Evolutionary conservation across 169 alveolate genomes (phyloP).

Genomic region (Haemoproteus tartakovskyi): DNA sequence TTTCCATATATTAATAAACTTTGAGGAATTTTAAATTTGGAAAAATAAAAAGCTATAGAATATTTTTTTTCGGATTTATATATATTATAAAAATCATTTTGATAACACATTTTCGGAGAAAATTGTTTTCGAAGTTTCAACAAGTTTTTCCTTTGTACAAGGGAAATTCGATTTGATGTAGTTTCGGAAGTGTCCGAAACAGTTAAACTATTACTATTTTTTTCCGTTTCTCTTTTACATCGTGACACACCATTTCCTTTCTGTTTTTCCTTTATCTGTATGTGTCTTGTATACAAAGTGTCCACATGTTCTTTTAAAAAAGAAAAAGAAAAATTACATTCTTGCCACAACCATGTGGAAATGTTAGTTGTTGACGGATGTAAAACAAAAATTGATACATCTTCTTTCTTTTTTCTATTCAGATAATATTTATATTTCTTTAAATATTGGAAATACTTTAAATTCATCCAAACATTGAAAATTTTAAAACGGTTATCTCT

Average conservation of each 20-base stretch:
- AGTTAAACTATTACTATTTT: too few species aligned
- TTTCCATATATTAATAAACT: conserved; percentile 58
- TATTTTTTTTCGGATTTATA: conserved; percentile 12
- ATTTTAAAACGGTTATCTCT: conserved; percentile 25
- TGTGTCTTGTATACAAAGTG: conserved; percentile 42
- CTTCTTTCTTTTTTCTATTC: conserved; percentile 3
- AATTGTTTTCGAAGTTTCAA: conserved; percentile 32
- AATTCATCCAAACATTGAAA: conserved; percentile 16
- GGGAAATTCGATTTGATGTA: too few species aligned
- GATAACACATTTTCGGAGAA: conserved; percentile 20
- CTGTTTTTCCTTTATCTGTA: not conserved
- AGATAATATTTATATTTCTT: conserved; percentile 37
- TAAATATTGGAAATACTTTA: conserved; percentile 24
- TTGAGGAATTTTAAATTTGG: conserved; percentile 31
- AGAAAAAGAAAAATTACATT: conserved; percentile 3
- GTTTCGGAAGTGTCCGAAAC: too few species aligned
- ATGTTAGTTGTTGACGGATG: too few species aligned
- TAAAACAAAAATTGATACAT: too few species aligned
- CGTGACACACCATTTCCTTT: too few species aligned
- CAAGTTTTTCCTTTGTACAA: too few species aligned
- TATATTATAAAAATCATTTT: conserved; percentile 31
- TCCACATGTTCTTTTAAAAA: conserved; percentile 32
- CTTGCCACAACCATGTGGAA: too few species aligned
- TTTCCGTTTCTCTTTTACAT: too few species aligned
- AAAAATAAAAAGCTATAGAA: conserved; percentile 32